Conservation (phyloP, 352 stramenopile genomes). For the Phytophthora hibernalis region DNA sequence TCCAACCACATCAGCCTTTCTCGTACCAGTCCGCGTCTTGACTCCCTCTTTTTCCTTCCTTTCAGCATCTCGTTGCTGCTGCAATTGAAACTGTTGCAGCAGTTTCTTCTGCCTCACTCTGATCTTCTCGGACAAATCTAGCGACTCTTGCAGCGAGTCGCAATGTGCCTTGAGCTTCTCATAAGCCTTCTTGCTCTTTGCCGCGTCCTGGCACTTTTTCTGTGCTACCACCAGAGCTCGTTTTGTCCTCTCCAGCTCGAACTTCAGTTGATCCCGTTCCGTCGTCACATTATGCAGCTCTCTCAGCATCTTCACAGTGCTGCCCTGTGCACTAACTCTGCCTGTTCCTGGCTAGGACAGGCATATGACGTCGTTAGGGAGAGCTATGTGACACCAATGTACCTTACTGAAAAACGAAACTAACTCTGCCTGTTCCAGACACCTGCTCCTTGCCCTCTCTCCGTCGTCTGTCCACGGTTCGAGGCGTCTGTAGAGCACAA, state of each 20-base stretch:
- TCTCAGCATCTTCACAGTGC: slow-evolving; percentile 42
- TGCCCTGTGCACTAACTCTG: slow-evolving; percentile 15
- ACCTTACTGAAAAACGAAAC: no score
- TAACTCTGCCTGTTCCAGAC: no score
- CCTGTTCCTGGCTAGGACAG: no score
- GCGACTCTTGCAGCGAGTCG: slow-evolving; percentile 76
- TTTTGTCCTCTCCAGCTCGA: slow-evolving; percentile 75
- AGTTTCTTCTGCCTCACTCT: slow-evolving; percentile 80
- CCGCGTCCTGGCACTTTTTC: slow-evolving; percentile 59
- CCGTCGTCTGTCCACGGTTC: slow-evolving; percentile 10
- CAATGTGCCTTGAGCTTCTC: slow-evolving; percentile 80
- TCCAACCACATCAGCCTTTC: neutral
- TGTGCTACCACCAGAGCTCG: slow-evolving; percentile 46
- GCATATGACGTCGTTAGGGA: no score
- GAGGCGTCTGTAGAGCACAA: slow-evolving; percentile 15
- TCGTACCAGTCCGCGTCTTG: slow-evolving; percentile 7
- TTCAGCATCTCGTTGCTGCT: slow-evolving; percentile 14
- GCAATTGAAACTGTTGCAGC: slow-evolving; percentile 69
- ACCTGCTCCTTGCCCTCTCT: slow-evolving; percentile 35
- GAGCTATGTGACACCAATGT: no score
- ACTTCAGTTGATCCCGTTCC: slow-evolving; percentile 80
- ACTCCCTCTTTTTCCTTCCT: slow-evolving; percentile 12
- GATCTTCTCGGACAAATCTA: slow-evolving; percentile 86
- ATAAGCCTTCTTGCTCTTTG: slow-evolving; percentile 61
- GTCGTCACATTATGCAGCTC: slow-evolving; percentile 74